These are phyloP conservation scores for Fusarium nanum DNA, from an alignment of 2,329 filamentous ascomycete genomes.

Conservation along the genomic window DNA sequence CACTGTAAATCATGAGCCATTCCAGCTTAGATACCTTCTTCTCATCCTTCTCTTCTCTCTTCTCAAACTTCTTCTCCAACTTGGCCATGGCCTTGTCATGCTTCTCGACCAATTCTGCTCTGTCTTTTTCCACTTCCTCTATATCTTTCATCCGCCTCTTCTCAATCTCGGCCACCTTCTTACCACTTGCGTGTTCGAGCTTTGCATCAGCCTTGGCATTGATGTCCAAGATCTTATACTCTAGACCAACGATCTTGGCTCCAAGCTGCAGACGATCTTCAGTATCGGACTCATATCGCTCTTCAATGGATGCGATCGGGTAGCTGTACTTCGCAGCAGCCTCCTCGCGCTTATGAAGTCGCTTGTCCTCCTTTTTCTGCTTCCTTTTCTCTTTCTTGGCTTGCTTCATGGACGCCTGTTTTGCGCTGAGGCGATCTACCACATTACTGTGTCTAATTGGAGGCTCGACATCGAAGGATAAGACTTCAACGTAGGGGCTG, in stretches of 20 bases:
- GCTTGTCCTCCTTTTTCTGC: conserved; percentile 2
- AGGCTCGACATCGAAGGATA: conserved; percentile 19
- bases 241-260: background rate
- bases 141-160: conserved; percentile 6
- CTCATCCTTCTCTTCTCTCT: conserved; percentile 6
- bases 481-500: background rate
- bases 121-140: conserved; percentile 3
- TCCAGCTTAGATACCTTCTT: conserved; percentile 25
- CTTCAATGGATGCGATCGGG: conserved; percentile 4
- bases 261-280: conserved; percentile 5
- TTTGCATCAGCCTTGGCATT: conserved; percentile 4
- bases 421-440: conserved; percentile 22
- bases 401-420: conserved; percentile 14
- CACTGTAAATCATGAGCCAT: conserved; percentile 21
- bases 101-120: background rate
- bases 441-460: background rate
- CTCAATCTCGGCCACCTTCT: background rate
- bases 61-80: background rate
- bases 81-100: background rate
- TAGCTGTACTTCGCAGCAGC: conserved; percentile 3
- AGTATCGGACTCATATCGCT: conserved; percentile 1
- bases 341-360: background rate
- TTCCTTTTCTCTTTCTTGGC: conserved; percentile 6
- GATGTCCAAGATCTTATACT: background rate
- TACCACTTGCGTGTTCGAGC: background rate